These are phyloP conservation scores for Phyllosticta citribraziliensis DNA, from an alignment of 2,329 filamentous ascomycete species.

Conservation along the genomic window DNA sequence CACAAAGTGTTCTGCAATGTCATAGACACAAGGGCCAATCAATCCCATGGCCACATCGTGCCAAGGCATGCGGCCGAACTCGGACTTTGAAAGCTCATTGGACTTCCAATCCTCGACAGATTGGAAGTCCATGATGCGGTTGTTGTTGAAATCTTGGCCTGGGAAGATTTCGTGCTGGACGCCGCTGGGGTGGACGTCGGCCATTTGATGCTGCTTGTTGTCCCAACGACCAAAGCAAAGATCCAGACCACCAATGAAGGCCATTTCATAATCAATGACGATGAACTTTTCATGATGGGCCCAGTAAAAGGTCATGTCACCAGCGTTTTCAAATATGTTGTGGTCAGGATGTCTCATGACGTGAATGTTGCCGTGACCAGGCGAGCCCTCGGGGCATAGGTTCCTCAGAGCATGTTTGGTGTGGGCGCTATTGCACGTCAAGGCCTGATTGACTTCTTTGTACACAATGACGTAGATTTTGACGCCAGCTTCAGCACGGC, in stretches of 20 bases:
- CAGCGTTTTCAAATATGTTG: slow-evolving; percentile 85
- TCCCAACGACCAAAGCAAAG: slow-evolving; percentile 97
- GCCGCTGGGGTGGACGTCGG: slow-evolving; percentile 79
- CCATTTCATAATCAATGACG: slow-evolving; percentile 81
- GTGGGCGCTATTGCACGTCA: slow-evolving; percentile 88
- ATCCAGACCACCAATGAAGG: slow-evolving; percentile 90
- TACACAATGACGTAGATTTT: slow-evolving; percentile 93
- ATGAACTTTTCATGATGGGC: slow-evolving; percentile 98
- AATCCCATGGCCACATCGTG: slow-evolving; percentile 90
- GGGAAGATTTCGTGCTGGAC: slow-evolving; percentile 80
- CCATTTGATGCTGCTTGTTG: slow-evolving; percentile 68
- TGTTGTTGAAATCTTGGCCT: slow-evolving; percentile 97
- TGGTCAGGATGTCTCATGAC: slow-evolving; percentile 91
- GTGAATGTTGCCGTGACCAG: slow-evolving; percentile 78
- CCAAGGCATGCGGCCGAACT: slow-evolving; percentile 96
- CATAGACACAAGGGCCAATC: slow-evolving; percentile 81
- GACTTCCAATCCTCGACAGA: slow-evolving; percentile 85
- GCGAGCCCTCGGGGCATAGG: slow-evolving; percentile 71
- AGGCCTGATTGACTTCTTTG: slow-evolving; percentile 55
- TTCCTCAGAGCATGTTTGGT: slow-evolving; percentile 77
- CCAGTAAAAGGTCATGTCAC: slow-evolving; percentile 96
- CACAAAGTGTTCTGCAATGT: slow-evolving; percentile 92
- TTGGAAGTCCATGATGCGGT: slow-evolving; percentile 90
- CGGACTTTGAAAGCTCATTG: slow-evolving; percentile 84
- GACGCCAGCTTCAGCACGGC: slow-evolving; percentile 81